Conservation (phyloP, 2,329 filamentous ascomycete species). For the Trichoderma breve region DNA sequence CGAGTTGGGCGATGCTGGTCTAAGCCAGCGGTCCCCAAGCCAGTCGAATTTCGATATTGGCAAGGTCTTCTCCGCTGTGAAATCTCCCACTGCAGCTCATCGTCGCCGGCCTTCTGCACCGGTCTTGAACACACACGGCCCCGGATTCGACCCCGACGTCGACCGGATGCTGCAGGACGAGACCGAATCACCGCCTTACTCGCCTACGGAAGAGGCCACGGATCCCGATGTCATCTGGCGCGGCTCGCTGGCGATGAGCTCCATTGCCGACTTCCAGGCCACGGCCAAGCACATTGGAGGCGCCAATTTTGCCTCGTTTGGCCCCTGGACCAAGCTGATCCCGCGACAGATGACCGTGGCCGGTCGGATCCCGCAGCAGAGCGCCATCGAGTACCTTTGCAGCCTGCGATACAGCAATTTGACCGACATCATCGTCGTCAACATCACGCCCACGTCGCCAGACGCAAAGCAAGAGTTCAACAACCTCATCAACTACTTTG, state of each 20-base stretch:
- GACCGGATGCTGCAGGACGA: slow-evolving; percentile 84
- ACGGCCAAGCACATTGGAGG: slow-evolving; percentile 83
- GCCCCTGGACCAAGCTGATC: slow-evolving; percentile 72
- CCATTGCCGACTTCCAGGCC: slow-evolving; percentile 71
- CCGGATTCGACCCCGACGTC: slow-evolving; percentile 80
- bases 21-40: slow-evolving; percentile 49
- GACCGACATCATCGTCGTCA: slow-evolving; percentile 81
- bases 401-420: slow-evolving; percentile 77
- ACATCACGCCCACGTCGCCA: slow-evolving; percentile 63
- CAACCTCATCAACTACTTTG: slow-evolving; percentile 83
- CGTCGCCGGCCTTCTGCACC: slow-evolving; percentile 50
- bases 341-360: slow-evolving; percentile 68
- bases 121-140: slow-evolving; percentile 47
- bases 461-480: slow-evolving; percentile 64
- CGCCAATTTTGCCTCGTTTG: slow-evolving; percentile 65
- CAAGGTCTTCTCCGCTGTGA: slow-evolving; percentile 79
- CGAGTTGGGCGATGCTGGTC: slow-evolving; percentile 34
- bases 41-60: slow-evolving; percentile 74
- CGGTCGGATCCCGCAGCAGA: slow-evolving; percentile 76
- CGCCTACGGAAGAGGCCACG: slow-evolving; percentile 67
- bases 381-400: slow-evolving; percentile 88
- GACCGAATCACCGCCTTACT: slow-evolving; percentile 78
- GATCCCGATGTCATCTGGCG: slow-evolving; percentile 76
- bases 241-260: slow-evolving; percentile 72
- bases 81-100: slow-evolving; percentile 62